Base-by-base conservation (phyloP, 208 protist genomes). In the Crithidia thermophila region DNA sequence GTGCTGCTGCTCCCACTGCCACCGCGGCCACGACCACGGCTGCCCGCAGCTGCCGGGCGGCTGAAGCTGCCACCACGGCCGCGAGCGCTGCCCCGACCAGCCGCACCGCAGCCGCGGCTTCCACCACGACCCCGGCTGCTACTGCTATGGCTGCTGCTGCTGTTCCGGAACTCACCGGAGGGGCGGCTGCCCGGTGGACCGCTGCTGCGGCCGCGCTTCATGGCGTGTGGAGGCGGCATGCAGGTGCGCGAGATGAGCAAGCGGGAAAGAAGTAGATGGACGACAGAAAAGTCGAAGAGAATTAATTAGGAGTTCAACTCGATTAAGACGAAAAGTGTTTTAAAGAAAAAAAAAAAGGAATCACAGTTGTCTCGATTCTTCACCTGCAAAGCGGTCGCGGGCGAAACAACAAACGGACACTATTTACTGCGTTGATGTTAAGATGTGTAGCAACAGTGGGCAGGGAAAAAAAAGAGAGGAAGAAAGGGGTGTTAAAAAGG, bases 151-250 rank as follows among this genome's bases (percentile, higher is more conserved):
- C 36, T 20, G 10, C 2, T 31, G 47, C 30, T 33, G 34, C 36
- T 58, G 42, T n/a, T 9, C 27, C 39, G 5, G 42, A 59, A 59
- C 36, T 46, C 6, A 52, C 49, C 39, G 4, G 46, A 5, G 30
- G 60, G 21, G 9, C 46, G 33, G 2, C n/a, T 20, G 33, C 45
- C 49, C 21, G 28, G 30, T 18, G 61, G 61, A 3, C 61, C 49
- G 43, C 47, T 42, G 69, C 60, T 69, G 18, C 61, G 61, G 33
- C 69, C 69, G 21, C 60, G 52, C 61, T 65, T 75, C 3, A 55
- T 52, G 56, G 53, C 69, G 52, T 75, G 61, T 25, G 61, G 56
- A 37, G 61, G 47, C 4, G 73, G 73, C 73, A 75, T 74, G 20
- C 3, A 25, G 23, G 55, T 8, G 25, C 13, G 23, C 9, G 34